Percentiles rank a stretch among this genome's conserved stretches.
phyloP scores from a whole-genome alignment of 169 alveolate genomes.

The Plasmodium berghei region DNA sequence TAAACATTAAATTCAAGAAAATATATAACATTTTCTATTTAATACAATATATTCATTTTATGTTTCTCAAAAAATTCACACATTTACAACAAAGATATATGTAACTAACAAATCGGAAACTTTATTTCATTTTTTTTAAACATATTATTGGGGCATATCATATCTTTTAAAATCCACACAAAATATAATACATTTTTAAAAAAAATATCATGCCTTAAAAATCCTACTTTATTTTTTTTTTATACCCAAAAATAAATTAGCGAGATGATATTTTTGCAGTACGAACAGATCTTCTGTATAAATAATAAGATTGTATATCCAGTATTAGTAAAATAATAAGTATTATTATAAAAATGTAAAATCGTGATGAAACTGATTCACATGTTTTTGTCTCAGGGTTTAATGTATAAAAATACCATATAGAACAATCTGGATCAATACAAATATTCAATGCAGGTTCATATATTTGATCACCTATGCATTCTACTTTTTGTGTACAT shows the following conservation, averaged over 20 bases:
- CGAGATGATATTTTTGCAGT: constrained; percentile 69
- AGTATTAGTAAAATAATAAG: constrained; percentile 17
- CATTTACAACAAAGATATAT: no score
- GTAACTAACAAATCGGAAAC: no score
- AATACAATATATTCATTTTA: no score
- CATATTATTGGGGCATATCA: no score
- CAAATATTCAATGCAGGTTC: constrained; percentile 84
- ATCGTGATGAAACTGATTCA: constrained; percentile 37
- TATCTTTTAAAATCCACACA: no score
- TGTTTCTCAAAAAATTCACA: no score
- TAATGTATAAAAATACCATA: constrained; percentile 83
- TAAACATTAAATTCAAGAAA: no score
- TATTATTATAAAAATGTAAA: constrained; percentile 36
- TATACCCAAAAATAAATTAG: background rate
- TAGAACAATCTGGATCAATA: constrained; percentile 82
- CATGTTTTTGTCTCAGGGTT: constrained; percentile 76
- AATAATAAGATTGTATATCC: constrained; percentile 69
- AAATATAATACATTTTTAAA: no score
- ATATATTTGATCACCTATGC: constrained; percentile 83
- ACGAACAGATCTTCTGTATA: constrained; percentile 66
- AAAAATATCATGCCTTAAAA: no score
- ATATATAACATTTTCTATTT: no score
- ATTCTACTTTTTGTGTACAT: constrained; percentile 73
- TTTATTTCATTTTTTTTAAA: no score
- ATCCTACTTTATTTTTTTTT: background rate